Base-by-base conservation (phyloP, 2,329 filamentous ascomycete genomes). In the Aureobasidium lini region DNA sequence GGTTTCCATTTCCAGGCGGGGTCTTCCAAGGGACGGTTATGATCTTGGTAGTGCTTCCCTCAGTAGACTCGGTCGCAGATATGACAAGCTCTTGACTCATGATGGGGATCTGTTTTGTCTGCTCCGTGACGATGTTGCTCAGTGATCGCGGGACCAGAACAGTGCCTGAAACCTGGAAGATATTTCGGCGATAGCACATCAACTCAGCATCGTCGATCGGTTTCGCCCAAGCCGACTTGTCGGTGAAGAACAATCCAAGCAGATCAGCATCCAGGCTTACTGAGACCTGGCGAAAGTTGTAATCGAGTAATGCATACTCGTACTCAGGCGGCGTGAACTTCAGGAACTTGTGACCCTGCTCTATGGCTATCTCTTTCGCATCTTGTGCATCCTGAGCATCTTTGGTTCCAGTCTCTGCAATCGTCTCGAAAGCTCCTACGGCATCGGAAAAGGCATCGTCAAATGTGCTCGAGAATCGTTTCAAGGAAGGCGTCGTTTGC, bases 11-110 rank as follows among this genome's bases (percentile, higher is more conserved):
- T 31, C 23, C 23, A 23, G 88, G 89, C 1, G 91, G 92, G 1
- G 92, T 96, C 78, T 97, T 97, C 93, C 93, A 97, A 1, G 93
- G 93, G 61, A 97, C 95, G 7, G 94, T 94, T 63, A 97, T 96
- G 63, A 97, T 86, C 67, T 95, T 93, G 44, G 96, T 90, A 0
- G 89, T 78, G 66, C 96, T 93, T 36, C 90, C 90, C 71, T 97
- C 93, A 15, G 96, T 91, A 1, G 93, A 96, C 72, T 97, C 93
- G 50, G 91, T 95, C 8, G 93, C 93, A 5, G 90, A 95, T 48
- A 97, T 89, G 57, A 87, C 86, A 57, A 96, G 84, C 71, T 97
- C 92, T 72, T 93, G 89, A 63, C 81, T 88, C 63, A 84, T 83
- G 50, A 96, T 90, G 1, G 89, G 87, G 42, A 95, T 86, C 46